phyloP scores from a whole-genome alignment of 2,329 filamentous ascomycete species.

The Graphiopsis chlorocephala region DNA sequence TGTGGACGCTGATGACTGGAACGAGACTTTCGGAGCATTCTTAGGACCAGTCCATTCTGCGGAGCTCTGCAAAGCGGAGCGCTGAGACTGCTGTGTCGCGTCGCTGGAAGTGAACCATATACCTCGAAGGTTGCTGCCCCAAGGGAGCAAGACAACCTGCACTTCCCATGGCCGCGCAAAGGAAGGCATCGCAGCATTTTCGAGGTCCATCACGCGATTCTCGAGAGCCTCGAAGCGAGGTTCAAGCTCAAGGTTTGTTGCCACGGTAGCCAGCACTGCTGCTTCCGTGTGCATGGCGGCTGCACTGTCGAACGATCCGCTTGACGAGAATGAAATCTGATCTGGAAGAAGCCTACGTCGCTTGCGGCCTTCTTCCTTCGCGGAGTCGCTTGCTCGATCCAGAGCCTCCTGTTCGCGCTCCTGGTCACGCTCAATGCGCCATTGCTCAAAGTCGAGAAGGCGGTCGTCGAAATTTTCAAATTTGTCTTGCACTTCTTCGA shows the following conservation, averaged over 20 bases:
- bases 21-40: constrained; percentile 23
- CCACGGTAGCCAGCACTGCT: constrained; percentile 33
- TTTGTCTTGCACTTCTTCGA: constrained; percentile 67
- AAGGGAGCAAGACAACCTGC: constrained; percentile 74
- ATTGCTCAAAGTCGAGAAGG: constrained; percentile 65
- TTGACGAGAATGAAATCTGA: constrained; percentile 40
- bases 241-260: constrained; percentile 38
- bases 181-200: constrained; percentile 60
- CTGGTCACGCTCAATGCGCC: constrained; percentile 32
- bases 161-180: constrained; percentile 66
- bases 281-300: constrained; percentile 36
- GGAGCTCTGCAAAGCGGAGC: constrained; percentile 40
- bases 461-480: constrained; percentile 66
- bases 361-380: constrained; percentile 29
- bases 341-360: constrained; percentile 33
- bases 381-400: constrained; percentile 25
- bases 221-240: constrained; percentile 49
- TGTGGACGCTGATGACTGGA: constrained; percentile 39
- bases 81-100: constrained; percentile 36
- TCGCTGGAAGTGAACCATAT: constrained; percentile 50
- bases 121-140: constrained; percentile 54
- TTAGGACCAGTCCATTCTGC: constrained; percentile 48
- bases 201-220: constrained; percentile 51
- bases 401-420: constrained; percentile 27
- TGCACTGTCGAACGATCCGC: constrained; percentile 34